Evolutionary conservation across 2,329 filamentous ascomycete species (phyloP).

Genomic region (Cytospora paraplurivora): DNA sequence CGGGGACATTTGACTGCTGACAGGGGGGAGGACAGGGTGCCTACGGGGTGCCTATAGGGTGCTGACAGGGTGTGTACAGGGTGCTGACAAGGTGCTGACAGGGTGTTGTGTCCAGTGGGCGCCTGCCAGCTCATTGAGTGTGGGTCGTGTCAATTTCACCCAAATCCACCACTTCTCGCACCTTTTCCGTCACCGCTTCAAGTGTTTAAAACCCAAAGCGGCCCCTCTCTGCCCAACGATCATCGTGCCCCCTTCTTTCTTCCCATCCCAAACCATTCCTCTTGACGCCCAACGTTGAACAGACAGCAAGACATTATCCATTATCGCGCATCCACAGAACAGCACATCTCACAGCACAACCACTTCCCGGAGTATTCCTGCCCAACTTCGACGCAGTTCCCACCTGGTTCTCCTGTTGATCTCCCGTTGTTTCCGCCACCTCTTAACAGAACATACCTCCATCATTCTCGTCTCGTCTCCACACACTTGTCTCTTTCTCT

Average conservation of each 20-base stretch:
- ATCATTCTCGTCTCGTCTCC: conserved; percentile 14
- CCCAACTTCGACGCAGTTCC: conserved; percentile 26
- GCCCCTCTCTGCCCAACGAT: conserved; percentile 29
- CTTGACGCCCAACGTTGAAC: conserved; percentile 1
- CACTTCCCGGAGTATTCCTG: conserved; percentile 25
- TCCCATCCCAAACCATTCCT: conserved; percentile 5
- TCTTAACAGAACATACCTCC: conserved; percentile 20
- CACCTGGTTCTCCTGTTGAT: conserved; percentile 28
- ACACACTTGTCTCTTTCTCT: conserved; percentile 19
- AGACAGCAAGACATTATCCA: conserved; percentile 5
- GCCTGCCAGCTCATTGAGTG: conserved; percentile 21
- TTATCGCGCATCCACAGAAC: conserved; percentile 3
- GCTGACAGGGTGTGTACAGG: not conserved
- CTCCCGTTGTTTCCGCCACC: conserved; percentile 28
- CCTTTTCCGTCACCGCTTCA: conserved; percentile 23
- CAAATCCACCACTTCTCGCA: conserved; percentile 14
- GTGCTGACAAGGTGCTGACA: too few species aligned
- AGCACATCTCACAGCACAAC: conserved; percentile 7
- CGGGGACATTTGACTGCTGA: conserved; percentile 13
- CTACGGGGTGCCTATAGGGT: too few species aligned
- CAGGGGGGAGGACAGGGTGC: conserved; percentile 12
- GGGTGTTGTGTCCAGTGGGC: conserved; percentile 20
- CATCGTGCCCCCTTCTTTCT: conserved; percentile 16
- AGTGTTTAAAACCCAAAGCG: conserved; percentile 29
- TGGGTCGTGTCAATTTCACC: conserved; percentile 14